These are phyloP conservation scores for Cardiospermum halicacabum DNA, from an alignment of 345 rosid genomes.

Conservation along the genomic window DNA sequence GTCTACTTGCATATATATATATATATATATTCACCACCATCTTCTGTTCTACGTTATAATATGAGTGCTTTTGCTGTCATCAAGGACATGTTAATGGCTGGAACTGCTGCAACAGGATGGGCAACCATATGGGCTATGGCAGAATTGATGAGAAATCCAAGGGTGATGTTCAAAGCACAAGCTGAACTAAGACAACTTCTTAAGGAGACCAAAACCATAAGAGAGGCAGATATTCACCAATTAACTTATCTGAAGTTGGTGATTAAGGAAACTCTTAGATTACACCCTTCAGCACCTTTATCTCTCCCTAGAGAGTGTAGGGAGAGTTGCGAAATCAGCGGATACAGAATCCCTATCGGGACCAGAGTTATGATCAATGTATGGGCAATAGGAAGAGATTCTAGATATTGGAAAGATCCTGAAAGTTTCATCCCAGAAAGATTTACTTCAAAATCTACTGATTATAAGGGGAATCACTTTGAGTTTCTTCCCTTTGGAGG, in stretches of 20 bases:
- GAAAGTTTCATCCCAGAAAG: conserved; percentile 1
- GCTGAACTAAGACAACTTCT: conserved; percentile 10
- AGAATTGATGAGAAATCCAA: conserved; percentile 17
- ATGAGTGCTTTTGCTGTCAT: too few relatives aligned
- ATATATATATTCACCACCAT: too few relatives aligned
- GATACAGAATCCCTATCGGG: background rate
- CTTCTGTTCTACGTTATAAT: too few relatives aligned
- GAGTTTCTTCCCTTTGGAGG: conserved; percentile 1
- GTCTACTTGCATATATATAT: too few relatives aligned
- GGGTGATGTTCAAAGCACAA: conserved; percentile 20
- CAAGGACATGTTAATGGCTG: conserved; percentile 12
- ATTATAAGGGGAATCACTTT: background rate
- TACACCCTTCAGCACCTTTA: conserved; percentile 22
- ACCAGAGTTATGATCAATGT: background rate
- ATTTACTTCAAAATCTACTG: background rate
- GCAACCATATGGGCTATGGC: conserved; percentile 25
- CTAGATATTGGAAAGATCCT: background rate
- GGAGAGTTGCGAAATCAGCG: background rate
- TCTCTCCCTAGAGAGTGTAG: conserved; percentile 15
- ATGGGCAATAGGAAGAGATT: conserved; percentile 1
- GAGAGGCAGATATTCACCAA: background rate
- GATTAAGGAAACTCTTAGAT: conserved; percentile 20
- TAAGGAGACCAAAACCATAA: conserved; percentile 3
- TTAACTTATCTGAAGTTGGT: conserved; percentile 14
- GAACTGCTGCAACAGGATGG: conserved; percentile 12